phyloP scores from a whole-genome alignment of 2,329 filamentous ascomycete species.

The Fusarium sp. region DNA sequence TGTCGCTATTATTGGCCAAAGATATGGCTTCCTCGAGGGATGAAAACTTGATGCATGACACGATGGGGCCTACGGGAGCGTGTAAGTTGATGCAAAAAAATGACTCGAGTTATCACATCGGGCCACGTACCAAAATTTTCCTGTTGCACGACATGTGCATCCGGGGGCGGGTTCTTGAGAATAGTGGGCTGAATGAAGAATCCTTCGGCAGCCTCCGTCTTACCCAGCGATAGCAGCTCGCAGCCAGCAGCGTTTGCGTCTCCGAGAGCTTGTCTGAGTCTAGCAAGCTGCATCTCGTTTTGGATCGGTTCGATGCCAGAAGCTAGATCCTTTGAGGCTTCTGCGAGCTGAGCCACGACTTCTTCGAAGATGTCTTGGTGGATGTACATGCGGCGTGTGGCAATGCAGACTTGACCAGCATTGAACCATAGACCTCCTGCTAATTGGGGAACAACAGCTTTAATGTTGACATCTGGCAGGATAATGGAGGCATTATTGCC shows the following conservation, averaged over 20 bases:
- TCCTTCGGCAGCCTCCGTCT: neutral
- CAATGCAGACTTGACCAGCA: neutral
- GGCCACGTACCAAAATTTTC: constrained; percentile 6
- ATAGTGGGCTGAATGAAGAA: neutral
- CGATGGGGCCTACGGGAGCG: neutral
- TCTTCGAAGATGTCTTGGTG: neutral
- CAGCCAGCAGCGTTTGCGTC: neutral
- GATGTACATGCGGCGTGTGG: neutral
- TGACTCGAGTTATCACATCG: neutral
- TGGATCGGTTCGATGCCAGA: neutral
- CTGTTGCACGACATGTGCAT: neutral
- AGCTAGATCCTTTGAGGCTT: neutral
- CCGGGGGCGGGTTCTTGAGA: neutral
- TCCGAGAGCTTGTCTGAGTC: neutral
- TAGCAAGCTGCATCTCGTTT: neutral
- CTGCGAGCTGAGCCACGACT: neutral
- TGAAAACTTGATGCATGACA: neutral
- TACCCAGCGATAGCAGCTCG: neutral
- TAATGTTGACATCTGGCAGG: neutral
- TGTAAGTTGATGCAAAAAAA: neutral
- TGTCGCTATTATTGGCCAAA: neutral
- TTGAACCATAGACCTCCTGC: neutral
- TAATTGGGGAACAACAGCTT: neutral
- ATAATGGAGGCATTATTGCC: neutral
- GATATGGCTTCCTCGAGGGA: neutral